These are phyloP conservation scores for Grigorovia yakushimaensis DNA, from an alignment of 805 yeast species.

Conservation along the genomic window DNA sequence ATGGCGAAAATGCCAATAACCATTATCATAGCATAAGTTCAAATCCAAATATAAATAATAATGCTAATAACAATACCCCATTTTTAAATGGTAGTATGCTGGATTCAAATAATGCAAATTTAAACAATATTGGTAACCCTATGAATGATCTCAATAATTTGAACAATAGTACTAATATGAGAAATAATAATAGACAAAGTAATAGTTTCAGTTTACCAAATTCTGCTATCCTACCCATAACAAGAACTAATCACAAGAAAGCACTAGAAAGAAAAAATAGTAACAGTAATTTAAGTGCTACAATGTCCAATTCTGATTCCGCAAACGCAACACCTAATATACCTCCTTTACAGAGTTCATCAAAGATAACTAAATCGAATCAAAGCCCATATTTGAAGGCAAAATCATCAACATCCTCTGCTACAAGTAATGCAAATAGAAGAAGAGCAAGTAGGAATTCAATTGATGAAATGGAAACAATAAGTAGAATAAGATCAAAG, in stretches of 20 bases:
- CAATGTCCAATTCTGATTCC: neutral
- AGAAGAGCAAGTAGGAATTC: constrained; percentile 4
- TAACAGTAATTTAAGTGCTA: neutral
- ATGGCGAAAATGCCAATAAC: neutral
- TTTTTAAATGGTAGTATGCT: neutral
- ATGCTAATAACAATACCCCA: constrained; percentile 3
- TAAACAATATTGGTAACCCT: neutral
- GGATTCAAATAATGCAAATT: neutral
- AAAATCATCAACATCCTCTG: constrained; percentile 4
- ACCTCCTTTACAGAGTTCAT: neutral
- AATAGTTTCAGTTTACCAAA: constrained; percentile 13
- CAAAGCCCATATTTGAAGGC: constrained; percentile 23
- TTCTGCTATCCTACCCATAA: constrained; percentile 3
- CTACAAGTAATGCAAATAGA: constrained; percentile 2
- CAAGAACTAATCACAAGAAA: neutral
- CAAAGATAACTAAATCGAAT: constrained; percentile 3
- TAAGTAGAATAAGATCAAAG: neutral
- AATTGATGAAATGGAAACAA: neutral
- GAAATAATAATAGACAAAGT: neutral
- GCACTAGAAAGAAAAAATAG: neutral
- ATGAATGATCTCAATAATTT: neutral
- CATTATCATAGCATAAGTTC: constrained; percentile 44
- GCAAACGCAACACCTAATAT: neutral
- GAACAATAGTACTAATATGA: neutral
- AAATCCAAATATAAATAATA: constrained; percentile 29